Evolutionary conservation across 208 protist species (phyloP).

Genomic region (Acanthamoeba castellanii): DNA sequence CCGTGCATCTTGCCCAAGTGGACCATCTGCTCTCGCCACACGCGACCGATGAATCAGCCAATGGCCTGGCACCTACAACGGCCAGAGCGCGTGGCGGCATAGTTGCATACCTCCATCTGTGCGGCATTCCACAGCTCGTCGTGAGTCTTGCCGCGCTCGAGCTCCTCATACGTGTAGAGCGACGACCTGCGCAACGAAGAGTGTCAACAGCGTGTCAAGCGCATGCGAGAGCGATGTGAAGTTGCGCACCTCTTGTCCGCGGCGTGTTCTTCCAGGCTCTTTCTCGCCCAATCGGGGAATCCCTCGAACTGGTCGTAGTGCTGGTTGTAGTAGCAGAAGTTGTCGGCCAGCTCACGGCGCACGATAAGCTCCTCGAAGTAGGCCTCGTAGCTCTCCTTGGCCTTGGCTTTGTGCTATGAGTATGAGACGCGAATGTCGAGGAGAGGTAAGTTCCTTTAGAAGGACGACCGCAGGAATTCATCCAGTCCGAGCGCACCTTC

Average conservation of each 20-base stretch:
- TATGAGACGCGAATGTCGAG: no score
- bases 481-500: background rate
- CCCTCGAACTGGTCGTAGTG: constrained; percentile 82
- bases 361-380: constrained; percentile 86
- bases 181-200: background rate
- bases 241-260: constrained; percentile 51
- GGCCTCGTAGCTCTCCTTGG: background rate
- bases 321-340: constrained; percentile 87
- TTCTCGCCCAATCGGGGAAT: constrained; percentile 78
- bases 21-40: constrained; percentile 74
- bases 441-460: background rate
- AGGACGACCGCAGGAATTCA: background rate
- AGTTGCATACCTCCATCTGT: constrained; percentile 29
- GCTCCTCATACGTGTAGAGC: constrained; percentile 76
- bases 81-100: background rate
- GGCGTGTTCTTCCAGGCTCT: constrained; percentile 78
- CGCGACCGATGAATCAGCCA: background rate
- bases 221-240: background rate
- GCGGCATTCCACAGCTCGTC: constrained; percentile 86
- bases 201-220: background rate
- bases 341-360: constrained; percentile 85
- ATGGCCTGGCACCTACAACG: background rate
- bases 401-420: background rate
- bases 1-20: constrained; percentile 86
- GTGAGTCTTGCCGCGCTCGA: constrained; percentile 79